These are phyloP conservation scores for Agrocybe chaxingu DNA, from an alignment of 768 basidiomycete genomes.

Conservation along the genomic window DNA sequence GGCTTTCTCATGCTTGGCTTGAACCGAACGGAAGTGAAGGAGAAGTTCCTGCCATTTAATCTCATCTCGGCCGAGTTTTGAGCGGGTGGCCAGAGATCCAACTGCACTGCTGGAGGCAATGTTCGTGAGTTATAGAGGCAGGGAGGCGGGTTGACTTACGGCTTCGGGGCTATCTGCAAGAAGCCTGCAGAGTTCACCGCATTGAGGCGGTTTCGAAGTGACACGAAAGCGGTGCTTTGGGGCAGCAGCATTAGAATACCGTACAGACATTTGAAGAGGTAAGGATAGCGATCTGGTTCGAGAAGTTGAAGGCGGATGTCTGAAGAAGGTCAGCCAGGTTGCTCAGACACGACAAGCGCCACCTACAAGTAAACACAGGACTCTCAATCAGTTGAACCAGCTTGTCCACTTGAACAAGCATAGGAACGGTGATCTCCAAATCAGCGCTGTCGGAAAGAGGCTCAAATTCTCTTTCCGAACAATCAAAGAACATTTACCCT, in stretches of 20 bases:
- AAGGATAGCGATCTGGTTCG: conserved; percentile 95
- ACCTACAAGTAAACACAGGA: conserved; percentile 94
- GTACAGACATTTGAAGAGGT: conserved; percentile 96
- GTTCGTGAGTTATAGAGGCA: background rate
- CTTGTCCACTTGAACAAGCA: conserved; percentile 96
- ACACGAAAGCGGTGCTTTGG: conserved; percentile 95
- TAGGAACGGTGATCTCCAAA: conserved; percentile 90
- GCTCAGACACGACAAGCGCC: background rate
- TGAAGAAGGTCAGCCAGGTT: conserved; percentile 22
- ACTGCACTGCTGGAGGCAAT: conserved; percentile 16
- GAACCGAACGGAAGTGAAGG: conserved; percentile 86
- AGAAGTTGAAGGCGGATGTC: conserved; percentile 89
- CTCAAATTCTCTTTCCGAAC: background rate
- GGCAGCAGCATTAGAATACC: conserved; percentile 96
- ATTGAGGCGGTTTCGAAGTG: conserved; percentile 88
- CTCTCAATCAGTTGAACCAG: conserved; percentile 97
- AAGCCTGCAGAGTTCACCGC: conserved; percentile 96
- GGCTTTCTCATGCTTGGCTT: conserved; percentile 89
- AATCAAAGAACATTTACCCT: conserved; percentile 8
- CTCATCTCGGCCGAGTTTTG: conserved; percentile 80
- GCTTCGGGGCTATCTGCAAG: conserved; percentile 83
- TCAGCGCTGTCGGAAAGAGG: conserved; percentile 64
- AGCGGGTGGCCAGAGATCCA: conserved; percentile 51
- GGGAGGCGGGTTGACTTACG: conserved; percentile 42
- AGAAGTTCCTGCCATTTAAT: conserved; percentile 98